Percentiles rank a stretch among this genome's conserved stretches.
These are phyloP conservation scores for Penicillium ucsense DNA, from an alignment of 495 filamentous ascomycete species.

Conservation along the genomic window DNA sequence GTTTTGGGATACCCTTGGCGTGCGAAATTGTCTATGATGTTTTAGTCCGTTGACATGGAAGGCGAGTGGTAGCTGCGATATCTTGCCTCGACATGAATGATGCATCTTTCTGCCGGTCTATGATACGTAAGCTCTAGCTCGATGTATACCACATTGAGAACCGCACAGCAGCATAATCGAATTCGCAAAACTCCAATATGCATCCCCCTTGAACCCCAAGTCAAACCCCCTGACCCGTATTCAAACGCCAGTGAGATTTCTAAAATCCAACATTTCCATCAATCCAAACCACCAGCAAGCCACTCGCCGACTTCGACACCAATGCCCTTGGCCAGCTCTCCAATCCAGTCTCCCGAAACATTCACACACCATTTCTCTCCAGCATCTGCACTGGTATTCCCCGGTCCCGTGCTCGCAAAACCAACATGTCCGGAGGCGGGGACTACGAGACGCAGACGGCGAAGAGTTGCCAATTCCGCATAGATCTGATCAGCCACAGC, in stretches of 20 bases:
- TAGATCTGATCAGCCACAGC: constrained; percentile 52
- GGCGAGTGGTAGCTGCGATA: too few relatives aligned
- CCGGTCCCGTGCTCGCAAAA: constrained; percentile 22
- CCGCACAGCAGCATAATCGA: not conserved
- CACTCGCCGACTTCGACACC: constrained; percentile 41
- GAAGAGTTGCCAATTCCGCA: constrained; percentile 70
- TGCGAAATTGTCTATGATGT: too few relatives aligned
- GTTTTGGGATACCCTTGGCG: too few relatives aligned
- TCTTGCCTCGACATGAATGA: too few relatives aligned
- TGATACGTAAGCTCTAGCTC: too few relatives aligned
- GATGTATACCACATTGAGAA: too few relatives aligned
- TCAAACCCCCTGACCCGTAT: constrained; percentile 1
- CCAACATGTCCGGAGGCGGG: constrained; percentile 36
- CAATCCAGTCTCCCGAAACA: constrained; percentile 40
- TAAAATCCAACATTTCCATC: constrained; percentile 1
- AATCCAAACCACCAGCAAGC: constrained; percentile 39
- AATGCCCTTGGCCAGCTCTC: constrained; percentile 37
- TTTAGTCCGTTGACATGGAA: too few relatives aligned
- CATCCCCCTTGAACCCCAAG: not conserved
- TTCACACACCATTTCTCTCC: constrained; percentile 42
- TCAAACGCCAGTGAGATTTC: not conserved
- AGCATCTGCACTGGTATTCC: constrained; percentile 30
- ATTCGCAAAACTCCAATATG: constrained; percentile 1
- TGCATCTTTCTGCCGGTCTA: too few relatives aligned
- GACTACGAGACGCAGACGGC: constrained; percentile 66